Evolutionary conservation across 2,329 filamentous ascomycete genomes (phyloP), one percentile per base, ranked within the genome.

Genomic region (Colletotrichum zoysiae): DNA sequence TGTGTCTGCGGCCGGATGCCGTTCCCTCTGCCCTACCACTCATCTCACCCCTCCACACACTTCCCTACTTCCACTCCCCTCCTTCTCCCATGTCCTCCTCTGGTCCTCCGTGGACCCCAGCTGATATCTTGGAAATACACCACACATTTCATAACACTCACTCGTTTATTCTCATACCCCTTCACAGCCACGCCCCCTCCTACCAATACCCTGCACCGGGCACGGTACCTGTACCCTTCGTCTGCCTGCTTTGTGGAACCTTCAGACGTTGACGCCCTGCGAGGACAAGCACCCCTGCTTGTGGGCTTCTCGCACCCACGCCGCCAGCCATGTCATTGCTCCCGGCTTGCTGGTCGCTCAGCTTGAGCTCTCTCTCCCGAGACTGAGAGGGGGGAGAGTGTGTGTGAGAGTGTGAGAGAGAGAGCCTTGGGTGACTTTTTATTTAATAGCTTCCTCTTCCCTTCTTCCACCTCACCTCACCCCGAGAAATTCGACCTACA

Each of bases 391-490:
- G 20, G 42, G 18, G 40, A 42, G 40, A 42, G 40, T 1, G 40
- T 18, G 40, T 42, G 40, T 42, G 40, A 18, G 40, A 18, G 14
- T 44, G 42, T 44, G 53, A 65, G 40, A 18, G 14, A 20, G 42
- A 20, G 53, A 65, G 70, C 67, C 70, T 66, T 66, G 67, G 46
- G 67, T 20, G 20, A 33, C 61, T 60, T 61, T 58, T 66, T 70
- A 73, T 73, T 70, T 73, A 73, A 73, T 60, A 66, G 59, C 70
- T 73, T 72, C 65, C 59, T 66, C 44, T 51, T 55, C 50, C 56
- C 55, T 60, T 61, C 50, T 30, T 67, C 40, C 53, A 38, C 38
- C 46, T 14, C 63, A 35, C 35, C 59, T 60, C n/a, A 42, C 46
- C 53, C 18, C 65, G 20, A 55, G 8, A 59, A 72, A 40, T 26